Evolutionary conservation across 768 basidiomycete species (phyloP).

Genomic region (Nidula microcarpa): DNA sequence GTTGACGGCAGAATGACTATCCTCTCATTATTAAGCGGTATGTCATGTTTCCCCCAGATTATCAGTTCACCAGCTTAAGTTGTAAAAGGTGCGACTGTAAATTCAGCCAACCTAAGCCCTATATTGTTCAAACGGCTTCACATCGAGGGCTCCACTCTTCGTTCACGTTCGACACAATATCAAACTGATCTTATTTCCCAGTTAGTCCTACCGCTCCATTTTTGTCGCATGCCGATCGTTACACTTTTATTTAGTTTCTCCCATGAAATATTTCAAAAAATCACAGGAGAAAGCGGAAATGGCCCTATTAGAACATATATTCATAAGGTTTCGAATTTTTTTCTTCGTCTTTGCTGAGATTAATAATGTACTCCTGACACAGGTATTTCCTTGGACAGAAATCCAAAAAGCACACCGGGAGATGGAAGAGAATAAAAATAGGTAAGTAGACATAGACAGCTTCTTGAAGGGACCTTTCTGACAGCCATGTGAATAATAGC

Average conservation of each 20-base stretch:
- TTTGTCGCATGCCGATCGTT: neutral
- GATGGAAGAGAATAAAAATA: constrained; percentile 71
- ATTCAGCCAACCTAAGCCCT: constrained; percentile 53
- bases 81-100: constrained; percentile 48
- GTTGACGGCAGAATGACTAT: constrained; percentile 74
- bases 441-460: constrained; percentile 17
- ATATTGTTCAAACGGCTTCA: constrained; percentile 83
- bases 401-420: constrained; percentile 79
- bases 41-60: too few species aligned
- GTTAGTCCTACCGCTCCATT: constrained; percentile 26
- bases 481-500: constrained; percentile 17
- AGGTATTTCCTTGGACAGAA: constrained; percentile 80
- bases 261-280: constrained; percentile 48
- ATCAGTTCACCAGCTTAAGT: constrained; percentile 4
- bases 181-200: constrained; percentile 67
- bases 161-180: constrained; percentile 71
- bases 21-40: constrained; percentile 66
- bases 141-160: constrained; percentile 85
- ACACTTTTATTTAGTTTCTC: constrained; percentile 40
- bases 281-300: constrained; percentile 52
- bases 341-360: constrained; percentile 1
- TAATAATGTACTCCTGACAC: constrained; percentile 1
- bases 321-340: constrained; percentile 55
- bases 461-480: constrained; percentile 3
- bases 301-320: constrained; percentile 73